Evolutionary conservation across 495 filamentous ascomycete species (phyloP), one percentile per base, ranked within the genome.

Genomic region (Rhypophila decipiens): DNA sequence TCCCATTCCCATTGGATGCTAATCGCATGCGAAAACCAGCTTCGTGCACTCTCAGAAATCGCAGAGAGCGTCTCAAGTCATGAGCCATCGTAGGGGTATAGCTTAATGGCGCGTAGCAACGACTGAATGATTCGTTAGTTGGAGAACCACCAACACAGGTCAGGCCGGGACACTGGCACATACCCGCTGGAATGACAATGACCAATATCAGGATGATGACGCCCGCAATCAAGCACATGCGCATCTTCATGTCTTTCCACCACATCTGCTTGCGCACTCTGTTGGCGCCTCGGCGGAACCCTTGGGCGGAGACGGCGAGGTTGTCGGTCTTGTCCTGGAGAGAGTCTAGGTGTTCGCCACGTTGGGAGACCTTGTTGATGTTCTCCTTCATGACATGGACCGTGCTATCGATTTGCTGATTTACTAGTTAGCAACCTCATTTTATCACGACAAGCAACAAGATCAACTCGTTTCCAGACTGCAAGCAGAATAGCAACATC

Each of bases 221-320:
- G 49, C 87, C 91, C 46, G 84, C 75, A 49, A 89, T 85, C 58
- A 99, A 73, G 67, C 90, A 97, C 72, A 96, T 93, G 60, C 91
- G 83, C 93, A 97, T 99, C 79, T 95, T 96, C 89, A 97, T 96
- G 67, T 98, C 91, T 79, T 78, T 77, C 74, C 74, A 78, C 75
- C 75, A 77, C 74, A 96, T 95, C 64, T 89, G 75, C 79, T 96
- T 97, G 57, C 91, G 80, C 47, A 97, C 91, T 53, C 87, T 78
- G 71, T 96, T 97, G 59, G 93, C 93, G 49, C 93, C 90, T 46
- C 89, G 83, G 56, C 90, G 88, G 79, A 98, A 98, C 42, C 87
- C 87, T 67, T 94, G 88, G 49, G 93, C 90, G 24, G 87, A 90
- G 47, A 79, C 76, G 34, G 88, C 87, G 52, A 99, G 79, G 67